These are phyloP conservation scores for Juncus inflexus DNA, from an alignment of 176 grass and related monocot genomes.

Conservation along the genomic window DNA sequence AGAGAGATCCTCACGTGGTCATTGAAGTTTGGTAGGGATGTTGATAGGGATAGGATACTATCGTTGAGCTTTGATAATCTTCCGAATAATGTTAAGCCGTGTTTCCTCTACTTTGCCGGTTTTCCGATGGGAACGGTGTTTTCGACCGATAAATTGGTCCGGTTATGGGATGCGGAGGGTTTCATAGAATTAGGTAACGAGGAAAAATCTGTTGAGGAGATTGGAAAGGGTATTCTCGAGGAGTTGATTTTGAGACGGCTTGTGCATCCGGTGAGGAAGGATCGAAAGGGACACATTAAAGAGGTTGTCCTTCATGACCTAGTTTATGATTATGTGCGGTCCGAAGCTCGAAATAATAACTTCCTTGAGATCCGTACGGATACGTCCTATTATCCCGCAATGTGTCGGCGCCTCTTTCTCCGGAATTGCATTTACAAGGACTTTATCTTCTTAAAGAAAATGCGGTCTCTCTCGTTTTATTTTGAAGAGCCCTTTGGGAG, in stretches of 20 bases:
- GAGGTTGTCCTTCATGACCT: constrained; percentile 29
- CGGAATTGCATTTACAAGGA: too few relatives aligned
- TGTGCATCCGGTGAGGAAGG: constrained; percentile 13
- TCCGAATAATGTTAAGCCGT: constrained; percentile 33
- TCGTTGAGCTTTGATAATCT: constrained; percentile 47
- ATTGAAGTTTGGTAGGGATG: constrained; percentile 13
- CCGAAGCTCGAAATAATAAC: constrained; percentile 35
- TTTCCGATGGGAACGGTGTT: constrained; percentile 19
- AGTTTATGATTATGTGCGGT: constrained; percentile 28
- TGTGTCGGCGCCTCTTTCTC: too few relatives aligned
- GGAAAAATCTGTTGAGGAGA: constrained; percentile 12
- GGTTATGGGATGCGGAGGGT: constrained; percentile 38
- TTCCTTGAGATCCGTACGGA: constrained; percentile 33
- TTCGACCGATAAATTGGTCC: constrained; percentile 15
- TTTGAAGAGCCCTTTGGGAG: too few relatives aligned
- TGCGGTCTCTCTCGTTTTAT: too few relatives aligned
- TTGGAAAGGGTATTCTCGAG: constrained; percentile 23
- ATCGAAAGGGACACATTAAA: neutral
- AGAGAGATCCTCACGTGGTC: constrained; percentile 6
- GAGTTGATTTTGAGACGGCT: constrained; percentile 35
- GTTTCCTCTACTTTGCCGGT: constrained; percentile 40
- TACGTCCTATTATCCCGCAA: too few relatives aligned
- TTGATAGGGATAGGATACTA: constrained; percentile 14
- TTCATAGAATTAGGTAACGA: constrained; percentile 16
- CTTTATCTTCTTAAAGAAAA: too few relatives aligned